Percentiles rank a stretch among this genome's conserved stretches.
Conservation (phyloP, 2,329 filamentous ascomycete species). For the Pseudohalonectria lignicola region DNA sequence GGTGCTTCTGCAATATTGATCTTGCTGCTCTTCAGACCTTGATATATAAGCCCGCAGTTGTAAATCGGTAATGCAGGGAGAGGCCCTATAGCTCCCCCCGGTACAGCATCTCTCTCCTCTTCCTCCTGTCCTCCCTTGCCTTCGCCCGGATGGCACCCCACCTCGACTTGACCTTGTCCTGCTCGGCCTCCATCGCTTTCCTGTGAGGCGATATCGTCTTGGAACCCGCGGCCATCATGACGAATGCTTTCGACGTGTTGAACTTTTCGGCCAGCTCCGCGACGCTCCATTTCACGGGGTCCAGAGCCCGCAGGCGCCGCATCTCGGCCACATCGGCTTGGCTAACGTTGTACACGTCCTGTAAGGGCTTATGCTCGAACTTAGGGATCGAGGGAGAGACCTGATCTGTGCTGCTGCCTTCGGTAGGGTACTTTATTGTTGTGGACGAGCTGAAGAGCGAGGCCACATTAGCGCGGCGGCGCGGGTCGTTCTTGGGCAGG, state of each 20-base stretch:
- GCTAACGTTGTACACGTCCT: conserved; percentile 48
- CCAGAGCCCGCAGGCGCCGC: conserved; percentile 36
- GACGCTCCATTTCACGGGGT: conserved; percentile 46
- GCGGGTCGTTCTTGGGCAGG: conserved; percentile 45
- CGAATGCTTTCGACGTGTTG: conserved; percentile 43
- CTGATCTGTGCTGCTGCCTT: conserved; percentile 7
- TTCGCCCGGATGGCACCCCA: conserved; percentile 46
- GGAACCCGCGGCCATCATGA: conserved; percentile 45
- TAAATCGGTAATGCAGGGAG: no score
- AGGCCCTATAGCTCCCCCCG: conserved; percentile 38
- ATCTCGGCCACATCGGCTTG: conserved; percentile 49
- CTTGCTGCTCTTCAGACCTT: no score
- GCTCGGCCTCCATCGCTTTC: conserved; percentile 29
- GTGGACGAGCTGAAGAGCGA: conserved; percentile 26
- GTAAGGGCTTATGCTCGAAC: no score
- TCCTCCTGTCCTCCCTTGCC: conserved; percentile 43
- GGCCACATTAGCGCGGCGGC: conserved; percentile 36
- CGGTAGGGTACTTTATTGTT: neutral
- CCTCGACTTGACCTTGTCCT: conserved; percentile 36
- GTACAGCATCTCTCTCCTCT: conserved; percentile 41
- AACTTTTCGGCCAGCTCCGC: conserved; percentile 40
- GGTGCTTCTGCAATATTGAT: no score
- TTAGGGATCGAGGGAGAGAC: conserved; percentile 19
- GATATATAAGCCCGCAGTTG: no score
- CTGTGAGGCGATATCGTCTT: conserved; percentile 22